A percentile compares a stretch with the other conserved stretches of the same genome.
Evolutionary conservation across 2,329 filamentous ascomycete genomes (phyloP).

Genomic region (Fusarium illudens): DNA sequence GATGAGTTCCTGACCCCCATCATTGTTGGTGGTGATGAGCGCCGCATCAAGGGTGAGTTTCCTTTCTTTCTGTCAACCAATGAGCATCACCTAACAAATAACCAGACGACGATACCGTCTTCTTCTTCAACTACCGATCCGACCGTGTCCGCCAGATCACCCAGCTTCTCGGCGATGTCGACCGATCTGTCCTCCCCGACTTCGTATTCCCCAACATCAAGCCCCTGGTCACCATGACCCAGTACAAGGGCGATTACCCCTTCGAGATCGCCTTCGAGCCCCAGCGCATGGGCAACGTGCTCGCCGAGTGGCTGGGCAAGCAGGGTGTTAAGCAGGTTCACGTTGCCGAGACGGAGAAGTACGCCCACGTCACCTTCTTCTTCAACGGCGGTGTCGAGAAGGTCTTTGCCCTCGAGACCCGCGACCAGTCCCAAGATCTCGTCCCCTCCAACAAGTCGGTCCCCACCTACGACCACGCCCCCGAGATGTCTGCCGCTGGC

Average conservation of each 20-base stretch:
- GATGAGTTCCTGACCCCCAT: slow-evolving; percentile 99
- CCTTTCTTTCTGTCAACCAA: neutral
- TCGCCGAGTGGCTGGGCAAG: slow-evolving; percentile 94
- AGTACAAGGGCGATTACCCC: slow-evolving; percentile 94
- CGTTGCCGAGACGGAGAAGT: slow-evolving; percentile 98
- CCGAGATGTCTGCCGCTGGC: slow-evolving; percentile 92
- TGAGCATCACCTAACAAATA: slow-evolving; percentile 3
- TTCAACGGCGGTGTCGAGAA: slow-evolving; percentile 99
- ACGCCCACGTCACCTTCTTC: slow-evolving; percentile 99
- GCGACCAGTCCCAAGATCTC: slow-evolving; percentile 80
- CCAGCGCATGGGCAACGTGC: slow-evolving; percentile 96
- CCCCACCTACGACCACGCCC: slow-evolving; percentile 92
- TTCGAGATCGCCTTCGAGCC: slow-evolving; percentile 94
- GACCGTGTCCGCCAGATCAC: slow-evolving; percentile 97
- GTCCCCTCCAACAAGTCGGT: slow-evolving; percentile 91
- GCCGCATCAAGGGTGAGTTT: slow-evolving; percentile 78
- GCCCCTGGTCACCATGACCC: slow-evolving; percentile 91
- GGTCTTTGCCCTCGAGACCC: slow-evolving; percentile 88
- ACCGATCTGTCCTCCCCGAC: slow-evolving; percentile 88
- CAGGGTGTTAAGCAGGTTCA: slow-evolving; percentile 92
- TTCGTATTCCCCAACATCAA: slow-evolving; percentile 93
- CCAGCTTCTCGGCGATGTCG: slow-evolving; percentile 89
- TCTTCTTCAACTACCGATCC: slow-evolving; percentile 99
- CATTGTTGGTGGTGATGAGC: slow-evolving; percentile 86
- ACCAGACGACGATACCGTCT: slow-evolving; percentile 89